A percentile compares a stretch with the other conserved stretches of the same genome.
phyloP scores from a whole-genome alignment of 768 basidiomycete species.

The Suillus ampliporus region DNA sequence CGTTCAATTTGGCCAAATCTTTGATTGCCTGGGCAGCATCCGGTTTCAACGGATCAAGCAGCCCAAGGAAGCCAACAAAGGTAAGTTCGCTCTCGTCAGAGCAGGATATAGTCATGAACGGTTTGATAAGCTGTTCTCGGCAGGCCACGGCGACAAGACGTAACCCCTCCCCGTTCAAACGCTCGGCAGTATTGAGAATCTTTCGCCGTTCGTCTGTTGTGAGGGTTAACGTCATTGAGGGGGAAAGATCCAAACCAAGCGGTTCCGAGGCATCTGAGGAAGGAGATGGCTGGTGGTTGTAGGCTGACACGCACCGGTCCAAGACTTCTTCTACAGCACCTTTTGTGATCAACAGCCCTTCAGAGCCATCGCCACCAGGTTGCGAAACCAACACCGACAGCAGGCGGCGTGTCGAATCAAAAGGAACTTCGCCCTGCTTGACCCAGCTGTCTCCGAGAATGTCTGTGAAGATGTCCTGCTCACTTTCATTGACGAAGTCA shows the following conservation, averaged over 20 bases:
- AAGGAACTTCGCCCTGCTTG: constrained; percentile 42
- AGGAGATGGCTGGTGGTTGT: constrained; percentile 16
- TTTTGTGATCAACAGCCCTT: constrained; percentile 35
- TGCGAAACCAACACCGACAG: constrained; percentile 42
- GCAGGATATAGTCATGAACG: constrained; percentile 18
- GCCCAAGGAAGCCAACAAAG: constrained; percentile 36
- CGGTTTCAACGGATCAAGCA: constrained; percentile 37
- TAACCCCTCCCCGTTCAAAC: constrained; percentile 36
- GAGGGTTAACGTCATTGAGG: constrained; percentile 21
- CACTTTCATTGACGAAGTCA: constrained; percentile 27
- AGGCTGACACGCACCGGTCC: constrained; percentile 31
- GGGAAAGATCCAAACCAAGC: constrained; percentile 20
- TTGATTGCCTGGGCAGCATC: constrained; percentile 38
- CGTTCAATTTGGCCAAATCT: constrained; percentile 32
- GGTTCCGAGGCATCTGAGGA: neutral
- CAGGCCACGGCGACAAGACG: constrained; percentile 37
- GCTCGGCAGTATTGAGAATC: constrained; percentile 33
- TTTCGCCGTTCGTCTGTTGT: constrained; percentile 25
- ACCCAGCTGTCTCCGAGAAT: constrained; percentile 26
- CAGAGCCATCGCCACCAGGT: constrained; percentile 15
- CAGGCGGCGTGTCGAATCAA: constrained; percentile 42
- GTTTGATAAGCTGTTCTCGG: constrained; percentile 26
- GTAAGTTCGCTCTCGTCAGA: constrained; percentile 36
- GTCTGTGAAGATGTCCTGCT: constrained; percentile 18
- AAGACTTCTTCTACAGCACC: constrained; percentile 40